A percentile compares a stretch with the other conserved stretches of the same genome.
Conservation (phyloP, 176 grass and related monocot species). For the Carex cristatella region DNA sequence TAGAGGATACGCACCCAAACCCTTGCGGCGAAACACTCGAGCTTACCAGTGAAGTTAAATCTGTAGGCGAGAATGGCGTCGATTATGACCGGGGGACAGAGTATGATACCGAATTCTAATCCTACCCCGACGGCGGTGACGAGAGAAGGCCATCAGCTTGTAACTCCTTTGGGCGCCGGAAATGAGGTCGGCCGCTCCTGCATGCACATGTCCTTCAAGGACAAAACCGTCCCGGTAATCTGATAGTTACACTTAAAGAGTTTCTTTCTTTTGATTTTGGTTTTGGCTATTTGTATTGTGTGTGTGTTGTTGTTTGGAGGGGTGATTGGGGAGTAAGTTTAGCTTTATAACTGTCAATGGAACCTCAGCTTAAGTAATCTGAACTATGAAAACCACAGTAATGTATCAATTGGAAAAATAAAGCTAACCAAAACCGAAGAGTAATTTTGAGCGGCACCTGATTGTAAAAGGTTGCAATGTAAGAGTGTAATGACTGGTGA, state of each 20-base stretch:
- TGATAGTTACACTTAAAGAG: not conserved
- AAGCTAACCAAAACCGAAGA: not conserved
- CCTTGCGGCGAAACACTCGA: not conserved
- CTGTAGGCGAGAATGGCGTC: slow-evolving; percentile 27
- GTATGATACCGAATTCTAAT: not conserved
- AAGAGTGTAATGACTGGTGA: not conserved
- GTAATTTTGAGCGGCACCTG: not conserved
- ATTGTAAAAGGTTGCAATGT: not conserved
- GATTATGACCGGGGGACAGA: not conserved
- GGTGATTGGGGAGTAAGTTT: too few relatives aligned
- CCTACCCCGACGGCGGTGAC: slow-evolving; percentile 15
- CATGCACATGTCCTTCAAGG: slow-evolving; percentile 93
- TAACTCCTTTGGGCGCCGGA: slow-evolving; percentile 81
- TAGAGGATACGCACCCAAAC: not conserved
- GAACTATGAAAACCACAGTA: not conserved
- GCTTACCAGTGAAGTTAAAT: not conserved
- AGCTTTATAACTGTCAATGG: too few relatives aligned
- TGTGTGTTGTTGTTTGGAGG: too few relatives aligned
- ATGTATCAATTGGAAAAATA: not conserved
- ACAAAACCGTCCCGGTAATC: slow-evolving; percentile 70
- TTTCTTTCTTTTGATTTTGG: too few relatives aligned
- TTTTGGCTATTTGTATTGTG: too few relatives aligned
- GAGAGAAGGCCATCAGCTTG: slow-evolving; percentile 61
- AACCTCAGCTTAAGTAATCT: too few relatives aligned
- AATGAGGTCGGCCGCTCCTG: slow-evolving; percentile 95